Base-by-base conservation (phyloP, 345 rosid genomes). In the Pugionium cornutum region DNA sequence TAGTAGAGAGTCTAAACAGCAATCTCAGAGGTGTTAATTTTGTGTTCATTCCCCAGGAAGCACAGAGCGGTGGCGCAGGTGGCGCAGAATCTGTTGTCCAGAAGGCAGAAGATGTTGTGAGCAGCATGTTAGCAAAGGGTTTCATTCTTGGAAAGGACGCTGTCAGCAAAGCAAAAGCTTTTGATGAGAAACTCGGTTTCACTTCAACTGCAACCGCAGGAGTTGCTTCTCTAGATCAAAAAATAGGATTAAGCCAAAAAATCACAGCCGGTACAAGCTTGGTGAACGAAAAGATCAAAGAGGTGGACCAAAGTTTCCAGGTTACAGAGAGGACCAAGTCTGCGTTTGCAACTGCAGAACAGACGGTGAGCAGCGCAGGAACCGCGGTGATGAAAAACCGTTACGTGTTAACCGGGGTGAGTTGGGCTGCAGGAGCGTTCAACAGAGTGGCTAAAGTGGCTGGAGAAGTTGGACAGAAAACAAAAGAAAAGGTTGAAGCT, bases 51-150 rank as follows among this genome's bases (percentile, higher is more conserved):
- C 27, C 40, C 10, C 82, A 84, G 95, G 83, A 3, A 56, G 68
- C 70, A 3, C 74, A 73, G 58, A 77, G 71, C 44, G 66, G 18
- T 18, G 18, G 18, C 18, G 18, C 18, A 18, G 18, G 78, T 6
- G 79, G 54, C 39, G 72, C 79, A 67, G 87, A 75, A 62, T 71
- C 87, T 9, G 86, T 85, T 61, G 80, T 89, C 50, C 80, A 79
- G 58, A 87, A 86, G 82, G 97, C 97, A 49, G 98, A 89, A 79
- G 98, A 92, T 66, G 92, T 92, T 61, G 92, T 92, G 39, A 89
- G 79, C 79, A 70, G 80, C 88, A 89, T 92, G 98, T 69, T 92
- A 64, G 97, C 98, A 43, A 87, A 76, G 78, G 96, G 98, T 34
- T 92, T 81, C 66, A 76, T 89, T 78, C 79, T 92, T 11, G 94